Evolutionary conservation across 2,329 filamentous ascomycete species (phyloP).

Genomic region (Aspergillus niger): DNA sequence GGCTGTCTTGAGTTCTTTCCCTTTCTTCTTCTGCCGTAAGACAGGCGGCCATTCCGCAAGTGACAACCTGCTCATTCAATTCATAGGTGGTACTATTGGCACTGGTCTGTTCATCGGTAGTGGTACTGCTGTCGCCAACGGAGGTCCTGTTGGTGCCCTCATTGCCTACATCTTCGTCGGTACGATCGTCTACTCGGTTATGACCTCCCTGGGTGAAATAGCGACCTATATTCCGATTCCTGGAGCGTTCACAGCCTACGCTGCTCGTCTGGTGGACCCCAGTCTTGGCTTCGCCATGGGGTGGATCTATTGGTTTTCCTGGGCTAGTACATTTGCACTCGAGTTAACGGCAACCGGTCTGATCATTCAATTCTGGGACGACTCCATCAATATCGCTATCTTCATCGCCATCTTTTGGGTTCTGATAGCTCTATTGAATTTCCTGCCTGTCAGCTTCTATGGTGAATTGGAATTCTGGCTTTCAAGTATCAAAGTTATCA

Average conservation of each 20-base stretch:
- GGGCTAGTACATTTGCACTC: conserved; percentile 71
- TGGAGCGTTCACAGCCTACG: conserved; percentile 76
- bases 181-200: conserved; percentile 72
- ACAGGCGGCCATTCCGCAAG: neutral
- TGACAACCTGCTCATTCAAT: conserved; percentile 43
- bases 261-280: conserved; percentile 71
- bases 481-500: conserved; percentile 74
- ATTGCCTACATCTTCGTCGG: conserved; percentile 72
- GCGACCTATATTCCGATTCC: conserved; percentile 75
- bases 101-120: conserved; percentile 73
- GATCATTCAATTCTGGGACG: conserved; percentile 75
- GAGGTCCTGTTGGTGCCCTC: conserved; percentile 67
- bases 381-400: conserved; percentile 64
- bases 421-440: conserved; percentile 68
- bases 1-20: neutral
- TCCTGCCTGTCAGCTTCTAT: conserved; percentile 71
- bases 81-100: conserved; percentile 64
- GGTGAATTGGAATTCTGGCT: conserved; percentile 81
- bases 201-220: conserved; percentile 68
- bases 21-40: neutral
- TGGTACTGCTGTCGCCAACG: conserved; percentile 62
- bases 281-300: conserved; percentile 76
- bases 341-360: conserved; percentile 72
- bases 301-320: conserved; percentile 83
- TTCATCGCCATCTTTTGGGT: conserved; percentile 75